A percentile compares a stretch with the other conserved stretches of the same genome.
Conservation (phyloP, 352 stramenopile genomes). For the Aphanomyces astaci region DNA sequence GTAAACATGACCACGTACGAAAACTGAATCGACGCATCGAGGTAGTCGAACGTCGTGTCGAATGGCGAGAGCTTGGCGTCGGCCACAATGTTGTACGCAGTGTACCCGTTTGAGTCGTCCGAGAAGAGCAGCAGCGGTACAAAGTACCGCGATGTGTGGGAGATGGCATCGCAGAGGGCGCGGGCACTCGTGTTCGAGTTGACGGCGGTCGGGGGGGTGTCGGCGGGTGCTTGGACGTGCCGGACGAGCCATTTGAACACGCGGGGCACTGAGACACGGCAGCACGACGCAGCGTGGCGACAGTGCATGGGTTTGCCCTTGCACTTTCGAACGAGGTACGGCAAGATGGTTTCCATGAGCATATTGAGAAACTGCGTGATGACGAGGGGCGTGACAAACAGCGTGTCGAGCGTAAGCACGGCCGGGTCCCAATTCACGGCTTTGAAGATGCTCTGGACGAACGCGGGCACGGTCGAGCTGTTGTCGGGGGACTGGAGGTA, state of each 20-base stretch:
- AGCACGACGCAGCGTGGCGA: conserved; percentile 14
- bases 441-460: conserved; percentile 12
- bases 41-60: conserved; percentile 77
- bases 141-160: conserved; percentile 29
- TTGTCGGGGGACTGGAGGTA: conserved; percentile 49
- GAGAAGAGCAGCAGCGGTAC: conserved; percentile 60
- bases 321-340: conserved; percentile 73
- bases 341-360: conserved; percentile 79
- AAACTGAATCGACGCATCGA: conserved; percentile 84
- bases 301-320: conserved; percentile 32
- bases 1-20: conserved; percentile 89
- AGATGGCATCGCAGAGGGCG: not conserved
- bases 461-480: not conserved
- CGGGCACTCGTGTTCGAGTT: conserved; percentile 19
- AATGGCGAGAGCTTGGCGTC: conserved; percentile 78
- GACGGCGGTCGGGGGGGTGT: not conserved
- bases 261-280: not conserved
- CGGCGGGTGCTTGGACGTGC: not conserved
- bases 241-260: not conserved
- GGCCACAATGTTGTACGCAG: conserved; percentile 76
- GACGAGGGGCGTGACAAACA: conserved; percentile 83
- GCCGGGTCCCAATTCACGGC: conserved; percentile 25
- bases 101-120: conserved; percentile 81
- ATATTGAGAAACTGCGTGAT: conserved; percentile 86
- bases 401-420: conserved; percentile 71